phyloP scores from a whole-genome alignment of 2,329 filamentous ascomycete species.

The Neocucurbitaria cava region DNA sequence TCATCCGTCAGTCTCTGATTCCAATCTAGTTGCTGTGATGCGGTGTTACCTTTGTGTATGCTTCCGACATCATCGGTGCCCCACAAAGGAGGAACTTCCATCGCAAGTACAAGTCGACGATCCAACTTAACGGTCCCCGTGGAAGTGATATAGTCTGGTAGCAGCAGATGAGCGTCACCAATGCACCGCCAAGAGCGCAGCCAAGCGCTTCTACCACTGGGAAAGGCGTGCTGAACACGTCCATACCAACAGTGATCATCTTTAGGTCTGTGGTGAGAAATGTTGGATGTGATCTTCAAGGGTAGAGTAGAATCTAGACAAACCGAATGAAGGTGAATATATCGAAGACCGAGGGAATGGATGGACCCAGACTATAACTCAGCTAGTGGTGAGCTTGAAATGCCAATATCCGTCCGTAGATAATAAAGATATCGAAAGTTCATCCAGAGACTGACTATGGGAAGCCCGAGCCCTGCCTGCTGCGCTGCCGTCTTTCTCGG shows the following conservation, averaged over 20 bases:
- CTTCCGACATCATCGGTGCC: background rate
- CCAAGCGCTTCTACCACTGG: background rate
- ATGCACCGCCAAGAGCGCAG: background rate
- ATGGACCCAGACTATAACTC: background rate
- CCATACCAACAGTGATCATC: background rate
- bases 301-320: background rate
- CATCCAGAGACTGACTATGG: background rate
- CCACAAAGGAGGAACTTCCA: background rate
- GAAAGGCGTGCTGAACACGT: background rate
- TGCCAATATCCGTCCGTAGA: background rate
- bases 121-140: background rate
- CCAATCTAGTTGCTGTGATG: background rate
- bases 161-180: background rate
- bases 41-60: background rate
- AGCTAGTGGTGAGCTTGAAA: background rate
- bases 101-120: background rate
- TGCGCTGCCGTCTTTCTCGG: background rate
- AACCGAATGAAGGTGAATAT: background rate
- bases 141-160: background rate
- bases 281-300: background rate
- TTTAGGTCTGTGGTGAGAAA: background rate
- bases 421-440: background rate
- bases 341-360: background rate
- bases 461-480: background rate
- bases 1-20: background rate